These are phyloP conservation scores for Cotoneaster glaucophyllus DNA, from an alignment of 306 rosid species.

Conservation along the genomic window DNA sequence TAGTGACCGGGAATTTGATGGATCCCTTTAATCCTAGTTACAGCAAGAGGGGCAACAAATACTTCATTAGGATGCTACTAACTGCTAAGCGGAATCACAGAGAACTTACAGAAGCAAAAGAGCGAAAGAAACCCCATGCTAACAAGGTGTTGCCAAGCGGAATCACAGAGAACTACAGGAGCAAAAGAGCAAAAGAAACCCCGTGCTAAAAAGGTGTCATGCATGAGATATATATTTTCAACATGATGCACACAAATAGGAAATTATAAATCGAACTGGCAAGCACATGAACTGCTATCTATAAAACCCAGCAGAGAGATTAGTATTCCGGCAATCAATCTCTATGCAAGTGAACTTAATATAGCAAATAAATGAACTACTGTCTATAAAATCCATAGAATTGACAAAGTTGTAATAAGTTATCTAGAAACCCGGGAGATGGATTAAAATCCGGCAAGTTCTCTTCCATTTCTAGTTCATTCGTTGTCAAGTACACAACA, in stretches of 20 bases:
- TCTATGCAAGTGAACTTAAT: not conserved
- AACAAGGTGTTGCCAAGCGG: not conserved
- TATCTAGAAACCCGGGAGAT: not conserved
- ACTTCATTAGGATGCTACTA: not conserved
- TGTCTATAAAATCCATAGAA: not conserved
- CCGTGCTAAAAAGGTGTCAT: not conserved
- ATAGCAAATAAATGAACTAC: not conserved
- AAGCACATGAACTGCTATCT: not conserved
- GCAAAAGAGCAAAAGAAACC: not conserved
- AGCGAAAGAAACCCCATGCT: not conserved
- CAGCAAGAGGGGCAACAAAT: not conserved
- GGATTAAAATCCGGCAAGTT: not conserved
- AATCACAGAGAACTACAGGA: not conserved
- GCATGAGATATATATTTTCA: not conserved
- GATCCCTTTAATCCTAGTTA: not conserved
- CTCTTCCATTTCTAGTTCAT: not conserved
- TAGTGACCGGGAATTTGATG: not conserved
- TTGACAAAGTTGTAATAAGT: not conserved
- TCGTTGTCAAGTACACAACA: conserved; percentile 5
- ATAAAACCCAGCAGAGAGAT: not conserved
- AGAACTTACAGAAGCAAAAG: not conserved
- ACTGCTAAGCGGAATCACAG: not conserved
- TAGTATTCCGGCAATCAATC: not conserved
- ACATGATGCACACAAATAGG: not conserved
- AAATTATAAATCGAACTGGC: not conserved